Base-by-base conservation (phyloP, 2,329 filamentous ascomycete species). In the Cyclaneusma minus region DNA sequence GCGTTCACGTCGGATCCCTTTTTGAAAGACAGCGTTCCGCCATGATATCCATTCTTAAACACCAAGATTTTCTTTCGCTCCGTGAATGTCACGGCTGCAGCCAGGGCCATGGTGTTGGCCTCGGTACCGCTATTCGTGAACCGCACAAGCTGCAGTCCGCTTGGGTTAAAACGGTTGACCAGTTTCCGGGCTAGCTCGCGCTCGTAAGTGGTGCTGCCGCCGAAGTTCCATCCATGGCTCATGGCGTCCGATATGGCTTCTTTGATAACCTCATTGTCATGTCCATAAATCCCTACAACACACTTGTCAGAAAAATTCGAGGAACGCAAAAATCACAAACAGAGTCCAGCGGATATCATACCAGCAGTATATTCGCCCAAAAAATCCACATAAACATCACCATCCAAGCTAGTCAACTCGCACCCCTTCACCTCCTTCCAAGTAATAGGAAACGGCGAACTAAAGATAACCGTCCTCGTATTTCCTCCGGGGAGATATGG, bases 51-150 rank as follows among this genome's bases (percentile, higher is more conserved):
- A 13, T 35, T 34, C 13, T 24, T 34, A 17, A 43, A 44, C 7
- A 34, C 38, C 4, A 44, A 21, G 6, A 44, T 30, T 28, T 37
- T 38, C 18, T 31, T 30, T 4, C 36, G 27, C 7, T 28, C 28
- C 3, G 41, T 44, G 13, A 31, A 35, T 5, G 28, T 32, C 4
- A 30, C n/a, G 3, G 41, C 37, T 6, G 36, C 31, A n/a, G 59
- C 61, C 2, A 77, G 41, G 3, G 68, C 68, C 40, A 70, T 62
- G 4, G 68, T 52, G 26, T 69, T 76, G 4, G 69, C 68, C 43
- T 77, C 72, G 0, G 72, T 78, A 3, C 72, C 72, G 0, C 67
- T 72, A 44, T 76, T 77, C 21, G 64, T 60, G 44, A 77, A 75
- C 2, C 72, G 56, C 3, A 75, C 48, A 8, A 57, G 53, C 5